Conservation (phyloP, 805 yeast species). For the Starmerella tilneyi region DNA sequence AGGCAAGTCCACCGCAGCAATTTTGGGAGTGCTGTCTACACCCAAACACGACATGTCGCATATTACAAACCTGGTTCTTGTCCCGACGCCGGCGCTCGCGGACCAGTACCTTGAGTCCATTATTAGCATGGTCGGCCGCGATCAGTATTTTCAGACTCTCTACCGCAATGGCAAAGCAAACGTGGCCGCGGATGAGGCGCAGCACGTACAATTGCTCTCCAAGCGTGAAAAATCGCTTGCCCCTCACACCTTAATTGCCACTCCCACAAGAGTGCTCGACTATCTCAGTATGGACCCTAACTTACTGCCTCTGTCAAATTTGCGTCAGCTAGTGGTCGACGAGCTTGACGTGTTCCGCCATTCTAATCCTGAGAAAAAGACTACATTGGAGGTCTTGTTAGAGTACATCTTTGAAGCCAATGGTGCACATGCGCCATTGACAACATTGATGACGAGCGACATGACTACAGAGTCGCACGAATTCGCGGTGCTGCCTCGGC, state of each 20-base stretch:
- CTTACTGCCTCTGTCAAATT: constrained; percentile 16
- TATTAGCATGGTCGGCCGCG: not conserved
- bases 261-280: constrained; percentile 46
- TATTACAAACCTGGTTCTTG: constrained; percentile 29
- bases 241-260: constrained; percentile 41
- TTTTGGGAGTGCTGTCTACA: constrained; percentile 24
- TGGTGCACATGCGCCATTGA: constrained; percentile 7
- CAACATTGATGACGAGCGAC: constrained; percentile 14
- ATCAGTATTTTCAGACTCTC: constrained; percentile 11
- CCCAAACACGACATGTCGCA: not conserved
- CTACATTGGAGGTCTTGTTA: constrained; percentile 25
- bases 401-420: constrained; percentile 11
- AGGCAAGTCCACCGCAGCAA: constrained; percentile 31
- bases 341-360: constrained; percentile 26
- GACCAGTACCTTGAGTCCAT: constrained; percentile 27
- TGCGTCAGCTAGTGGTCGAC: constrained; percentile 26
- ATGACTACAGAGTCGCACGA: not conserved
- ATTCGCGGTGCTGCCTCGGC: constrained; percentile 12
- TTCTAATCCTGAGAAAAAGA: constrained; percentile 8
- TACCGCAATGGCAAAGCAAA: constrained; percentile 26
- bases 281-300: constrained; percentile 31
- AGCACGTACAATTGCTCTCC: constrained; percentile 20
- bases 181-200: constrained; percentile 21
- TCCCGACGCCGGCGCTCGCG: constrained; percentile 31
- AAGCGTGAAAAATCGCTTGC: not conserved